A percentile compares a stretch with the other conserved stretches of the same genome.
Conservation (phyloP, 1,139 yeast species). For the Waltiozyma sp. region DNA sequence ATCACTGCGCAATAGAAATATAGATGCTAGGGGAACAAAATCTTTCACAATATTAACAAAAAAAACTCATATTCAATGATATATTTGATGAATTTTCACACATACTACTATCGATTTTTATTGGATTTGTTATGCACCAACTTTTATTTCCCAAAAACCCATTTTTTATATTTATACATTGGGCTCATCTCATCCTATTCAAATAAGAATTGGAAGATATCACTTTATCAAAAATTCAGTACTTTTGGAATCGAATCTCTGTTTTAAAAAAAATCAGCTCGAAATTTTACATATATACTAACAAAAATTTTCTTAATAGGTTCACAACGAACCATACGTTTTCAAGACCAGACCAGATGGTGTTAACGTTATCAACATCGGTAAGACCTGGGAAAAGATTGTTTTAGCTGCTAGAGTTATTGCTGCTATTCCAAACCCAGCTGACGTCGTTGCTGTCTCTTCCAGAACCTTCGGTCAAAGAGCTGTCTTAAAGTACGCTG, state of each 20-base stretch:
- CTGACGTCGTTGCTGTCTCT: slow-evolving; percentile 97
- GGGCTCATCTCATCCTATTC: no score
- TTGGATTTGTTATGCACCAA: no score
- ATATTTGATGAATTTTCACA: no score
- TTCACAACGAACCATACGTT: slow-evolving; percentile 99
- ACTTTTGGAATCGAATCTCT: background rate
- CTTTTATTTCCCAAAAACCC: no score
- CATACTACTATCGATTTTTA: no score
- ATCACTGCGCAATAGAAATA: background rate
- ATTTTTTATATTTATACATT: no score
- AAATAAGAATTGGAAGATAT: no score
- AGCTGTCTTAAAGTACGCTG: slow-evolving; percentile 98
- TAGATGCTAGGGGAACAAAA: background rate
- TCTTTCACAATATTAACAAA: no score
- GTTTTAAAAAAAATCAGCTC: background rate
- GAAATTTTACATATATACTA: slow-evolving; percentile 22
- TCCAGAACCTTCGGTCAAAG: slow-evolving; percentile 99
- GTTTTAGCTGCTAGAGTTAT: slow-evolving; percentile 99
- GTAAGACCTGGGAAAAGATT: slow-evolving; percentile 99
- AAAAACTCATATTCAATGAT: no score
- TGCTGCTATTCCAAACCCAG: slow-evolving; percentile 98
- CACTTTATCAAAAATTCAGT: no score
- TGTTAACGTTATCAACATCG: slow-evolving; percentile 95
- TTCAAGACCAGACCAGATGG: slow-evolving; percentile 99
- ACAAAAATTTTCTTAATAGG: slow-evolving; percentile 35